Evolutionary conservation across 2,329 filamentous ascomycete genomes (phyloP).

Genomic region (Colletotrichum musicola): DNA sequence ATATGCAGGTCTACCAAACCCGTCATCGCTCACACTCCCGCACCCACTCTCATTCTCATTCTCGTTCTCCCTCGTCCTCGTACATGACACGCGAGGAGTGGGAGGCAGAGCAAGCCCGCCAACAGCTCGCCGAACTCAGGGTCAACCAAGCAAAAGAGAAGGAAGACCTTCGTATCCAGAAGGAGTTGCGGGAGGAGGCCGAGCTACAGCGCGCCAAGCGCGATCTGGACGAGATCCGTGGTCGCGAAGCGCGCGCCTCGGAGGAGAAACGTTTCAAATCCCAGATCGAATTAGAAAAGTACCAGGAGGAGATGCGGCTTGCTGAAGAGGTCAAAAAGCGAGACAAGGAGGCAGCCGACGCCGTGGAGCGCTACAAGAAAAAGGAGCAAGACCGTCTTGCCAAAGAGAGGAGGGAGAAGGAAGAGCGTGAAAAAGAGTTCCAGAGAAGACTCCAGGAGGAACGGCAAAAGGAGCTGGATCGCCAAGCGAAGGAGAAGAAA

Average conservation of each 20-base stretch:
- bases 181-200: slow-evolving; percentile 59
- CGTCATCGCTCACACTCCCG: slow-evolving; percentile 46
- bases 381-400: slow-evolving; percentile 61
- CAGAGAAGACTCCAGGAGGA: slow-evolving; percentile 69
- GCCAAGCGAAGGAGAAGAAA: slow-evolving; percentile 59
- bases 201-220: slow-evolving; percentile 63
- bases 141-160: slow-evolving; percentile 54
- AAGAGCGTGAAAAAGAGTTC: slow-evolving; percentile 66
- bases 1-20: slow-evolving; percentile 46
- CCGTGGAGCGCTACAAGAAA: slow-evolving; percentile 65
- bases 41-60: slow-evolving; percentile 43
- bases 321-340: slow-evolving; percentile 58
- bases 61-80: slow-evolving; percentile 52
- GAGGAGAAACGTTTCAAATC: slow-evolving; percentile 65
- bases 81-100: slow-evolving; percentile 59
- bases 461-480: slow-evolving; percentile 57
- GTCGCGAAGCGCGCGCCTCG: slow-evolving; percentile 59
- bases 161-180: slow-evolving; percentile 55
- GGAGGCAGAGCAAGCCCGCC: slow-evolving; percentile 54
- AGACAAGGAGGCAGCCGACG: slow-evolving; percentile 62
- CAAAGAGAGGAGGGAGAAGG: slow-evolving; percentile 61
- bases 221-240: slow-evolving; percentile 61
- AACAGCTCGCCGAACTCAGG: slow-evolving; percentile 60
- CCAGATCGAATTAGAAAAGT: slow-evolving; percentile 62
- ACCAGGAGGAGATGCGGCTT: slow-evolving; percentile 59